Percentiles rank a stretch among this genome's conserved stretches.
These are phyloP conservation scores for Streptanthus diversifolius DNA, from an alignment of 345 rosid genomes.

Conservation along the genomic window DNA sequence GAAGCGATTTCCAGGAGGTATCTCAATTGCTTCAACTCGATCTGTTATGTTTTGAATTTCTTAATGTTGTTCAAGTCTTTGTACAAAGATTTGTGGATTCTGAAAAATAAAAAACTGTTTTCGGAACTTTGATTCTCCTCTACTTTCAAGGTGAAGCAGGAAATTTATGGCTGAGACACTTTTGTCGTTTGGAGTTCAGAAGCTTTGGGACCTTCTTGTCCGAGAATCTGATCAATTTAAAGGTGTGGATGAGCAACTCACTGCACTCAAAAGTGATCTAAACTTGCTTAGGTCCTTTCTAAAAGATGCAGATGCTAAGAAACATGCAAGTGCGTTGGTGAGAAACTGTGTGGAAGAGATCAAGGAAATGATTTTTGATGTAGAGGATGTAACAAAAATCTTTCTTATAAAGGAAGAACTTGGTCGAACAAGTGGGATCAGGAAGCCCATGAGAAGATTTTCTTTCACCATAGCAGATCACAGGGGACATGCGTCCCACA, in stretches of 20 bases:
- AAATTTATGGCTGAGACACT: background rate
- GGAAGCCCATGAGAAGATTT: background rate
- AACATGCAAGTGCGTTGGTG: background rate
- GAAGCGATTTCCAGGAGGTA: too few relatives aligned
- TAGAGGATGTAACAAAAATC: background rate
- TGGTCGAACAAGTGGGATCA: background rate
- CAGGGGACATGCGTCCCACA: background rate
- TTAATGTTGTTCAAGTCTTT: background rate
- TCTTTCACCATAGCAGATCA: background rate
- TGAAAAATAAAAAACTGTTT: background rate
- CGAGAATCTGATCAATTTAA: background rate
- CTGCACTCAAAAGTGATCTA: background rate
- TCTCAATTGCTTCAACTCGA: too few relatives aligned
- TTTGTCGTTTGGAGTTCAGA: background rate
- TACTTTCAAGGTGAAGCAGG: background rate
- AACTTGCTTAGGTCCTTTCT: background rate
- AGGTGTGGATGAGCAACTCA: background rate
- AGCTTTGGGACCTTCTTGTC: background rate
- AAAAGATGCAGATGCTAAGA: background rate
- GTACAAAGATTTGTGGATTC: background rate
- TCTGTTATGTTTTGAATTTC: background rate
- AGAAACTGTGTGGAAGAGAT: background rate
- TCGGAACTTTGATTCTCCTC: background rate
- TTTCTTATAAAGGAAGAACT: background rate
- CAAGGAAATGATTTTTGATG: background rate